Base-by-base conservation (phyloP, 495 filamentous ascomycete genomes). In the Penicillium alfredii region DNA sequence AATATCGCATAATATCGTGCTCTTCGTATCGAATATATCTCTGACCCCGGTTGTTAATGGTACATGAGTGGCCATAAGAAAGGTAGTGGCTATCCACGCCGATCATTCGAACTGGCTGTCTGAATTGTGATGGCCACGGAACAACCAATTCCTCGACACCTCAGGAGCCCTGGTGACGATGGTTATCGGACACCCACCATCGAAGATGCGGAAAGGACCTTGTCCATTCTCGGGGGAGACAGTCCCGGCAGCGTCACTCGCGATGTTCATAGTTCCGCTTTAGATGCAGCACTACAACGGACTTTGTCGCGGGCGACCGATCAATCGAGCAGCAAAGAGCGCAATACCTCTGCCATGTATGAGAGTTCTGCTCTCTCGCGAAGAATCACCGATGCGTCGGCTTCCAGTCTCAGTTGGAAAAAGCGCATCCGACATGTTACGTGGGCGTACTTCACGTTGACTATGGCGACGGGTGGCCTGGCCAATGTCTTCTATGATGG, bases 381-480 rank as follows among this genome's bases (percentile, higher is more conserved):
- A 10, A 37, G 35, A 10, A 19, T 37, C 19, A 48, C 45, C 2
- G 44, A 53, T 24, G 14, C 47, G 8, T 49, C 46, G 3, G 30
- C 40, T 14, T 37, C 25, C 2, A 48, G 35, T 9, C 56, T 71
- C 13, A 49, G 56, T n/a, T 74, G 68, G 68, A 64, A 61, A 33
- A 52, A 69, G 31, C 56, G 71, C 4, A 67, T 74, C 42, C 61
- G 68, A 3, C 69, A 74, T 55, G 54, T 68, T 23, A 74, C 72
- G 1, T 85, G 81, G 81, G 81, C 78, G 5, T 87, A 76, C 63
- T 85, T 85, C 39, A 83, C 81, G 3, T 68, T 83, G 63, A 77
- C 72, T 10, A 88, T 88, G 85, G 86, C 86, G 3, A 92, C 87
- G 0, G 87, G 86, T 8, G 87, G 87, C 0, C 66, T 94, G 41